phyloP scores from a whole-genome alignment of 768 basidiomycete species.

The Auricularia auricula-judae region DNA sequence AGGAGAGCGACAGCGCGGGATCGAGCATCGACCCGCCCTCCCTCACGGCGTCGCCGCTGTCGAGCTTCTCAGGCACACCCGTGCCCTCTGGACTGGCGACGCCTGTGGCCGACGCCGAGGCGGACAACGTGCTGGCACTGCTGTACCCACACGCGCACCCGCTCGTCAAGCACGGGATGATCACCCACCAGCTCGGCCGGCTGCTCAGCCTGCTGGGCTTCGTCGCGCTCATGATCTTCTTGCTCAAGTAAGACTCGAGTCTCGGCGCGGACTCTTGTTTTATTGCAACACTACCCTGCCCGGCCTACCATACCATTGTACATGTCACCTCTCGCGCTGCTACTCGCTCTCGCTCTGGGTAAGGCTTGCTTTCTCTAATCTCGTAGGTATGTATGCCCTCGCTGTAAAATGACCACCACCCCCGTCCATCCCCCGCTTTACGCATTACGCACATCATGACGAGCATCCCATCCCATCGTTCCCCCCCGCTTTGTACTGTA shows the following conservation, averaged over 20 bases:
- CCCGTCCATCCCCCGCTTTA: no score
- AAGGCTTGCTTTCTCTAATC: no score
- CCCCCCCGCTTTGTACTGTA: no score
- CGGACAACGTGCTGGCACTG: neutral
- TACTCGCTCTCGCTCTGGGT: no score
- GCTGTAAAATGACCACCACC: no score
- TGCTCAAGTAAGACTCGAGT: neutral
- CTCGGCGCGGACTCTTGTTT: no score
- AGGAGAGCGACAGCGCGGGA: neutral
- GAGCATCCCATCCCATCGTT: no score
- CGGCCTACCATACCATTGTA: no score
- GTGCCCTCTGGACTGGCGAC: neutral
- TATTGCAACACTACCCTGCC: no score
- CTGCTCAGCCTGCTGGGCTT: neutral
- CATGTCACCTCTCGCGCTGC: no score
- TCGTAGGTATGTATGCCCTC: no score
- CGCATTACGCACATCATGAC: no score
- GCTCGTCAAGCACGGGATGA: neutral
- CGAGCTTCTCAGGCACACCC: neutral
- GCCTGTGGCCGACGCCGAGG: neutral
- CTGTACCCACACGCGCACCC: neutral
- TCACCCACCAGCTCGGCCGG: neutral
- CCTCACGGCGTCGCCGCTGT: neutral
- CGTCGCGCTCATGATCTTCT: slow-evolving; percentile 1
- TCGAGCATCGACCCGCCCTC: neutral